Percentiles rank a stretch among this genome's conserved stretches.
Evolutionary conservation across 306 rosid genomes (phyloP).

Genomic region (Rubus parviflorus): DNA sequence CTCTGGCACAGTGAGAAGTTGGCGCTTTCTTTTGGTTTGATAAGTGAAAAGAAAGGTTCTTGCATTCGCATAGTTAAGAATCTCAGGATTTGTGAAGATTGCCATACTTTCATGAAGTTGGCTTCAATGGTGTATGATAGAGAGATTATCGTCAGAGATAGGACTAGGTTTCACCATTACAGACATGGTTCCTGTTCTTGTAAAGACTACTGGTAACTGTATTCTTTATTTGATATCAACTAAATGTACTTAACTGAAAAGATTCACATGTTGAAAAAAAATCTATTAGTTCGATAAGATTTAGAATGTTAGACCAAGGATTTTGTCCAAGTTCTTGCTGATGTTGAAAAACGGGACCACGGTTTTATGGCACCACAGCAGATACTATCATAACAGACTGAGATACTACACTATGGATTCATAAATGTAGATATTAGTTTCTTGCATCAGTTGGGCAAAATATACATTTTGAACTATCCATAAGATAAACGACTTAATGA

Average conservation of each 20-base stretch:
- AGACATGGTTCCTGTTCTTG: constrained; percentile 73
- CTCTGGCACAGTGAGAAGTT: constrained; percentile 89
- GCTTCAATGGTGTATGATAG: constrained; percentile 61
- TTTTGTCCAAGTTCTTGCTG: background rate
- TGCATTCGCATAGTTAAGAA: constrained; percentile 67
- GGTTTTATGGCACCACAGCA: background rate
- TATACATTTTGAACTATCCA: constrained; percentile 22
- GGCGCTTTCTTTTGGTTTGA: constrained; percentile 72
- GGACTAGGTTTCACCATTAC: constrained; percentile 85
- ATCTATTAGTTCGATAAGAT: background rate
- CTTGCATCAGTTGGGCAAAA: constrained; percentile 10
- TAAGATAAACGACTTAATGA: background rate
- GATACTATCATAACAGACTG: background rate
- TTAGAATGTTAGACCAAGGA: background rate
- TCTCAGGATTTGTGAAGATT: constrained; percentile 82
- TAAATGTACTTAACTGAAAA: background rate
- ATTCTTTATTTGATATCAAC: background rate
- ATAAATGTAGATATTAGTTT: background rate
- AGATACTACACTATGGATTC: background rate
- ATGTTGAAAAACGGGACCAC: background rate
- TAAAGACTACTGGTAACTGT: constrained; percentile 67
- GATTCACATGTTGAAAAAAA: background rate
- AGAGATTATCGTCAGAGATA: constrained; percentile 68
- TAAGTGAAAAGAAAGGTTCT: constrained; percentile 40
- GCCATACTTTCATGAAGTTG: constrained; percentile 79